These are phyloP conservation scores for Poa pratensis DNA, from an alignment of 176 grass and related monocot genomes.

Conservation along the genomic window DNA sequence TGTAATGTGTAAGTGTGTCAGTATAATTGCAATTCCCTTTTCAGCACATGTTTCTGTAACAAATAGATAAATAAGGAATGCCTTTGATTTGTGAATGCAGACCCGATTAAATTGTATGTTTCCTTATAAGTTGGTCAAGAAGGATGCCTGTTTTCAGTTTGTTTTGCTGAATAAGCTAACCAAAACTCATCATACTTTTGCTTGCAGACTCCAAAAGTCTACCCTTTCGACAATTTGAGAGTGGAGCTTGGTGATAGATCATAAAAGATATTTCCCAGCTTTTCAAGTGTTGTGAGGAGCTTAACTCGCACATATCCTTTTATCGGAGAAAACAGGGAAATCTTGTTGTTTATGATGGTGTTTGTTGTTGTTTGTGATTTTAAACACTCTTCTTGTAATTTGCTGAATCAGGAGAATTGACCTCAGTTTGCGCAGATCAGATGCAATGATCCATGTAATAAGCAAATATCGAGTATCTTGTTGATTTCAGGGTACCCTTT, in stretches of 20 bases:
- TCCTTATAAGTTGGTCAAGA: background rate
- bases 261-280: slow-evolving; percentile 13
- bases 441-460: background rate
- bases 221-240: slow-evolving; percentile 87
- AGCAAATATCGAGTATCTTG: background rate
- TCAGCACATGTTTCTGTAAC: background rate
- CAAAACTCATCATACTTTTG: background rate
- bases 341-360: slow-evolving; percentile 22
- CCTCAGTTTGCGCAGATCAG: background rate
- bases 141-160: background rate
- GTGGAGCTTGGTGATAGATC: slow-evolving; percentile 77
- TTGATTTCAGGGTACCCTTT: slow-evolving; percentile 10
- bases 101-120: background rate
- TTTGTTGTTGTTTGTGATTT: slow-evolving; percentile 25
- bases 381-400: background rate
- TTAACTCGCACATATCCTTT: background rate
- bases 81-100: background rate
- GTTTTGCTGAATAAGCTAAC: slow-evolving; percentile 24
- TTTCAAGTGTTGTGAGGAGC: slow-evolving; percentile 14
- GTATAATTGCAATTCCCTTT: background rate
- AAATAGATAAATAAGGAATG: background rate
- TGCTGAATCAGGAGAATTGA: background rate
- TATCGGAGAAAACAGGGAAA: background rate
- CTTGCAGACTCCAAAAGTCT: slow-evolving; percentile 94
- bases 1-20: background rate